Base-by-base conservation (phyloP, 805 yeast genomes). In the Saccharomycopsis microspora region DNA sequence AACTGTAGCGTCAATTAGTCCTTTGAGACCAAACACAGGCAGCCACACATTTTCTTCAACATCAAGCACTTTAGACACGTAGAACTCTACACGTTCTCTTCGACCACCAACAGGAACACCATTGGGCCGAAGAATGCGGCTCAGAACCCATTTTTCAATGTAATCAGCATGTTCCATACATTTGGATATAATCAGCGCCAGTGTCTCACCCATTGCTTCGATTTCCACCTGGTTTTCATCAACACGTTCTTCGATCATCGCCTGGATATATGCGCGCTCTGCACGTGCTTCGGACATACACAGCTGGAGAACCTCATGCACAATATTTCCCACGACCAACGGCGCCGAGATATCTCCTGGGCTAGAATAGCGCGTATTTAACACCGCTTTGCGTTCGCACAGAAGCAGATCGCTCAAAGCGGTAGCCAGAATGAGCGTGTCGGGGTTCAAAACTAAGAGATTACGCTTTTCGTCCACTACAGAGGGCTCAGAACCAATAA, bases 41-140 rank as follows among this genome's bases (percentile, higher is more conserved):
- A 97, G 86, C 87, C 95, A 80, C 9, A 93, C 81, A 56, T 80
- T 84, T 57, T 93, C 97, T 62, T 93, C 99, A 6, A 86, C 76
- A 58, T 85, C 96, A 34, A 86, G 66, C 5, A 88, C 74, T 49
- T 81, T 78, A 10, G 76, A 68, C 0, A 84, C 78, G 0, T 81
- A 68, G 39, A 80, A 67, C 7, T 64, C 64, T 1, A 74, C 61
- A 6, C 28, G 52, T 46, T 29, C 59, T 52, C 39, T 58, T 57
- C 30, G 47, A 54, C 35, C 41, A 38, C 37, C 19, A 19, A 19
- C 19, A 19, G 19, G 19, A 19, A 19, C 19, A 19, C 19, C 19
- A 19, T 19, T 19, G 19, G 19, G 19, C 19, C 19, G 19, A 19
- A 19, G 19, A 19, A 19, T 19, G 19, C 19, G 19, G 19, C 62